Base-by-base conservation (phyloP, 2,329 filamentous ascomycete genomes). In the Colletotrichum sp. region DNA sequence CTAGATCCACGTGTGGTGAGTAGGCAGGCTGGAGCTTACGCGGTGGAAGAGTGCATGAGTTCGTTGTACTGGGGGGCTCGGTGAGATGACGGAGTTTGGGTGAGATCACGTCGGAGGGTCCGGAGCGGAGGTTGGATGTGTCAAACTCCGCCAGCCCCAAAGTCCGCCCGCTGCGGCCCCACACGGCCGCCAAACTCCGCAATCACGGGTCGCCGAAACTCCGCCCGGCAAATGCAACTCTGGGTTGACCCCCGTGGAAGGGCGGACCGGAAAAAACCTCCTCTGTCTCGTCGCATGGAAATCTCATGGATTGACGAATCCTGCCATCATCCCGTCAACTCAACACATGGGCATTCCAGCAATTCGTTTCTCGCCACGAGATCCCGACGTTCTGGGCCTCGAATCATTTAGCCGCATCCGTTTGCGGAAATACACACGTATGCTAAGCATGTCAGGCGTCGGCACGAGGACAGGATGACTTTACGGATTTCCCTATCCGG, bases 131-230 rank as follows among this genome's bases (percentile, higher is more conserved):
- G 73, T 75, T 48, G 69, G 26, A 65, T 43, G 32, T 26, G 30
- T 67, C 61, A 75, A 75, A 75, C 68, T 75, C 68, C 68, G 72
- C 68, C 26, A 8, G 7, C 21, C 32, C 39, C 39, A 61, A 75
- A 76, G 24, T 76, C 74, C 70, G 74, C 65, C n/a, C 21, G 43
- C 59, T 52, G 70, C 74, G 74, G 74, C 74, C 70, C 74, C 70
- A 65, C 71, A 26, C 65, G 48, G 72, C 28, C 26, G 21, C 30
- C 39, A 71, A 61, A 61, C 55, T 66, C 65, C 71, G 71, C 71
- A 60, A 52, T 32, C 63, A 59, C 48, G 67, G 63, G 60, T 57
- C 55, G 55, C 69, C 69, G 57, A 72, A 75, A 65, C 69, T 68
- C 73, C 69, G 64, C 69, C 64, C 61, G 34, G 61, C 61, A 36